Base-by-base conservation (phyloP, 805 yeast genomes). In the Hanseniaspora pseudoguilliermondii region DNA sequence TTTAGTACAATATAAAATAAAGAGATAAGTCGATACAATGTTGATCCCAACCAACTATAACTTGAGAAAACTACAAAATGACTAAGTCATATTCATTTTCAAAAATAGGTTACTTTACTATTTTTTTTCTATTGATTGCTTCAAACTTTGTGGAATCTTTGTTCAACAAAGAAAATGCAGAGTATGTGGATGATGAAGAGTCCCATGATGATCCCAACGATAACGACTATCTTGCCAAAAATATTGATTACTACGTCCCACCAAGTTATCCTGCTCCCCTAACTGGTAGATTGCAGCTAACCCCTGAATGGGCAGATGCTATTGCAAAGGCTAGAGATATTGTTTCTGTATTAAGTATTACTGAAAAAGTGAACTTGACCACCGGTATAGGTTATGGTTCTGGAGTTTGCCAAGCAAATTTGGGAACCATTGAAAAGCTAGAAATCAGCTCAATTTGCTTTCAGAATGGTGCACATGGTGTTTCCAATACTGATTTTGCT, bases 351-450 rank as follows among this genome's bases (percentile, higher is more conserved):
- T 75, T 81, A 79, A 71, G 83, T 4, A 73, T 76, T 40, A 67
- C 73, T 18, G 86, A 81, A 62, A 81, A 80, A 60, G 83, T 79
- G 29, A 81, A 81, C 62, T 65, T 81, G 50, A 81, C 84, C 7
- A 77, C 83, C 3, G 85, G 84, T 18, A 78, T 80, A 15, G 82
- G 82, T 20, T 79, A 82, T 79, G 80, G 80, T 1, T 72, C 79
- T 32, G 83, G 83, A 6, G 81, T 81, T 2, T 78, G 83, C 63
- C 72, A 78, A 36, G 84, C 84, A 1, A 81, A 80, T 61, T 78
- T 83, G 0, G 84, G 84, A 0, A 69, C 76, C 7, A 75, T 80
- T 47, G 81, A 80, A 23, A 65, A 83, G 34, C 66, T 80, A 29
- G 78, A 76, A 8, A 76, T 79, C 53, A 78, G 80, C 3, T 71